phyloP scores from a whole-genome alignment of 129 eudicot species.

The Helianthus annuus region HanXRQr2.0-SUNRISE NC_035434.2:94753589-94754088 shows the following conservation, averaged over 20 bases:
- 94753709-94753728: not conserved
- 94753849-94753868: not conserved
- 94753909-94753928: not conserved
- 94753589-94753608: conserved; percentile 9
- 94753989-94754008: conserved; percentile 86
- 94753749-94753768: not conserved
- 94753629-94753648: not conserved
- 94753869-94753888: not conserved
- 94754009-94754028: conserved; percentile 86
- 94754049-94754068: conserved; percentile 36
- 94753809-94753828: no score
- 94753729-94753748: not conserved
- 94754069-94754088: conserved; percentile 37
- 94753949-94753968: conserved; percentile 62
- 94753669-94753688: not conserved
- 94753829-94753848: not conserved
- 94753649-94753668: no score
- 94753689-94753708: not conserved
- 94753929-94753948: conserved; percentile 40
- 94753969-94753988: conserved; percentile 89
- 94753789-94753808: no score
- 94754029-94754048: conserved; percentile 66
- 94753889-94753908: not conserved
- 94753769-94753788: no score
- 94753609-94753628: conserved; percentile 7